Evolutionary conservation across 2,329 filamentous ascomycete species (phyloP), one percentile per base, ranked within the genome.

Genomic region (Westerdykella sp.): DNA sequence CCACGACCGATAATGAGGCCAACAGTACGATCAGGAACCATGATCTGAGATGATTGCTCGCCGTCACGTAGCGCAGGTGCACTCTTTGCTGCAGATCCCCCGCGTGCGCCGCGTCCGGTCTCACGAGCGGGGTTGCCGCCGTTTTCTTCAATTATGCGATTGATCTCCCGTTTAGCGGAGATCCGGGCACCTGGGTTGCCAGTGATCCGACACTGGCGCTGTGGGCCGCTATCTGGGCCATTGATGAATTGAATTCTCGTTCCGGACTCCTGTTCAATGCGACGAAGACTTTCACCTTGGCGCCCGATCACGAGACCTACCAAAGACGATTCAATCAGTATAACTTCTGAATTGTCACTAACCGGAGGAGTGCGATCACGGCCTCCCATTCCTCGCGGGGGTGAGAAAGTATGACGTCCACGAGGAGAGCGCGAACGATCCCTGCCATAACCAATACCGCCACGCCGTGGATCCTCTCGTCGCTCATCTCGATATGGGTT

Each of bases 1-100:
- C 87, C 87, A 54, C 89, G 85, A n/a, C 89, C 89, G 61, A 95
- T 95, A 56, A 95, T 95, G 37, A 95, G 74, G 40, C 89, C 89
- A 47, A 95, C 89, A 7, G 89, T 95, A 58, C 88, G 84, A 69
- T 95, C 89, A 37, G 89, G 89, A 14, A 95, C 89, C 86, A 95
- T 93, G 58, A 95, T 94, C 68, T 95, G 87, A 62, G 89, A 82
- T 60, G 83, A 87, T 55, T 91, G 85, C 65, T 95, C 89, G 46
- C 84, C 86, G 46, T 91, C 86, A 48, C 84, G 80, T 46, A 86
- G 73, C 35, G 78, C 75, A 40, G 75, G 62, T 37, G 65, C 59
- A 35, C 56, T 47, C 15, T 54, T 50, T 42, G 31, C 14, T 15
- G 37, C 15, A 14, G 34, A 5, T n/a, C 21, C 40, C 72, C 75